phyloP scores from a whole-genome alignment of 2,329 filamentous ascomycete genomes.

The Orbilia brochopaga region DNA sequence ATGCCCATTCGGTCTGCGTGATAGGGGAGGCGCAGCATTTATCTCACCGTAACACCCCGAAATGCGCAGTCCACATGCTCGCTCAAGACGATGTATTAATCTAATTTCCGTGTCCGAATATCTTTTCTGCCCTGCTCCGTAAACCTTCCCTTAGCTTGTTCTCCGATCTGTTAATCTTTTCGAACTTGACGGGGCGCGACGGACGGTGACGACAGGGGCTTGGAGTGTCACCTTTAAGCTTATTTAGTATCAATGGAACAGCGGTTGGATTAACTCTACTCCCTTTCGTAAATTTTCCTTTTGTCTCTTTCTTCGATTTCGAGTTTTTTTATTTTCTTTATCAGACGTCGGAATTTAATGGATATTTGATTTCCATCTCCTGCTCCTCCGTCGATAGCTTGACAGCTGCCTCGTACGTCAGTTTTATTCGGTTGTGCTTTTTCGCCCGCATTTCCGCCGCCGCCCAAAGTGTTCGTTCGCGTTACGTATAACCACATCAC shows the following conservation, averaged over 20 bases:
- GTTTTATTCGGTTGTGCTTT: background rate
- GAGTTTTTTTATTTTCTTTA: conserved; percentile 1
- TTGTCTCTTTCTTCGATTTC: conserved; percentile 10
- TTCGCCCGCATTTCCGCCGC: background rate
- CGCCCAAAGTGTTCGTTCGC: background rate
- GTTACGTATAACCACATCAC: no score
- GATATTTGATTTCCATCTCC: conserved; percentile 5
- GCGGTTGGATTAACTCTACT: background rate
- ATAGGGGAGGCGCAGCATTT: conserved; percentile 50
- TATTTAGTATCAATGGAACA: conserved; percentile 22
- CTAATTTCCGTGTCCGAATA: conserved; percentile 49
- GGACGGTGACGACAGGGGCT: no score
- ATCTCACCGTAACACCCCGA: conserved; percentile 51
- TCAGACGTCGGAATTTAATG: background rate
- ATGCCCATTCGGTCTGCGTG: conserved; percentile 35
- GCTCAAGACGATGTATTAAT: conserved; percentile 19
- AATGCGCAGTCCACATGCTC: conserved; percentile 47
- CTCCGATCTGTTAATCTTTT: conserved; percentile 2
- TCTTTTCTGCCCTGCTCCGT: conserved; percentile 12
- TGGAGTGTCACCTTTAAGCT: conserved; percentile 7
- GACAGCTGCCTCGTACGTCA: conserved; percentile 3
- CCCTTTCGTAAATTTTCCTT: conserved; percentile 2
- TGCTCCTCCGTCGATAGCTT: background rate
- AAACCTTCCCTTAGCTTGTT: conserved; percentile 20
- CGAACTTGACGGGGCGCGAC: background rate